These are phyloP conservation scores for Moesziomyces antarcticus DNA, from an alignment of 1,284 basidiomycete genomes.

Conservation along the genomic window DNA sequence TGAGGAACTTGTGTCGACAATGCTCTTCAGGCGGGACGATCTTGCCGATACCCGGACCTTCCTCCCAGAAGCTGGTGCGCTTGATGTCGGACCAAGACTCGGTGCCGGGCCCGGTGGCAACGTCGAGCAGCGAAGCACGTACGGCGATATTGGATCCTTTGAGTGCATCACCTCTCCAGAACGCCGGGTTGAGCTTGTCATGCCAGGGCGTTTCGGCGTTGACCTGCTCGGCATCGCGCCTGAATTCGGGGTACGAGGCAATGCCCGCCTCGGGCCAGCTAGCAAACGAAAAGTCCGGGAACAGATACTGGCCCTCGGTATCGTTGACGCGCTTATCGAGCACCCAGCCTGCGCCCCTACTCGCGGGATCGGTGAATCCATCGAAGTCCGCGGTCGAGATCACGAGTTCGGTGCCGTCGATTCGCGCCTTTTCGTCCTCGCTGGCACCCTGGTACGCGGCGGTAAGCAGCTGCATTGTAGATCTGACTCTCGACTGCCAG, in stretches of 20 bases:
- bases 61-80: slow-evolving; percentile 48
- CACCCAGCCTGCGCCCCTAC: slow-evolving; percentile 43
- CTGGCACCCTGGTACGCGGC: slow-evolving; percentile 27
- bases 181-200: slow-evolving; percentile 30
- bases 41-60: slow-evolving; percentile 17
- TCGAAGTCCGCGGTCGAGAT: slow-evolving; percentile 44
- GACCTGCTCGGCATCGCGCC: slow-evolving; percentile 14
- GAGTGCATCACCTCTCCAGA: slow-evolving; percentile 42
- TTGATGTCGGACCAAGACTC: slow-evolving; percentile 46
- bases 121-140: slow-evolving; percentile 20
- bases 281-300: slow-evolving; percentile 54
- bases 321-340: slow-evolving; percentile 33
- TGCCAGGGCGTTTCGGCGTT: slow-evolving; percentile 39
- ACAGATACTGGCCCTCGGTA: slow-evolving; percentile 27
- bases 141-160: slow-evolving; percentile 18
- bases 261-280: slow-evolving; percentile 55
- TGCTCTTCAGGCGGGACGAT: slow-evolving; percentile 40
- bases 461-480: slow-evolving; percentile 25
- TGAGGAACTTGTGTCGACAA: slow-evolving; percentile 49
- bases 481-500: slow-evolving; percentile 40
- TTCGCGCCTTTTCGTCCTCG: slow-evolving; percentile 19
- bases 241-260: slow-evolving; percentile 44
- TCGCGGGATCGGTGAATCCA: slow-evolving; percentile 24
- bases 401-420: slow-evolving; percentile 38
- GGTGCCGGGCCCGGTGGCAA: slow-evolving; percentile 23